A percentile compares a stretch with the other conserved stretches of the same genome.
These are phyloP conservation scores for Colletotrichum sp. DNA, from an alignment of 2,329 filamentous ascomycete genomes.

Conservation along the genomic window DNA sequence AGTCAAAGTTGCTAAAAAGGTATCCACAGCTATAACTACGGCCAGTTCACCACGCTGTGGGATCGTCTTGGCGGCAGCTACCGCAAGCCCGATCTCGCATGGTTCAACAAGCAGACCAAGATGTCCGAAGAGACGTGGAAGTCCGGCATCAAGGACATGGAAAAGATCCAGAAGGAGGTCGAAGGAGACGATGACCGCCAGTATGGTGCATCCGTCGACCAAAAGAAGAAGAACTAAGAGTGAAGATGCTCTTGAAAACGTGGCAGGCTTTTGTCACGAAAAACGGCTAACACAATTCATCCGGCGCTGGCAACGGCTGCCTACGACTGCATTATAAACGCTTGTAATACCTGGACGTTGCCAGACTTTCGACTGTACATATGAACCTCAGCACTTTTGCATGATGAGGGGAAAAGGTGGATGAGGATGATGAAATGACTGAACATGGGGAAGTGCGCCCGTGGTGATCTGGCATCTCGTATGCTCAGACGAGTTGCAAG, in stretches of 20 bases:
- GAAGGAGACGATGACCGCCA: constrained; percentile 26
- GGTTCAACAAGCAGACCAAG: constrained; percentile 74
- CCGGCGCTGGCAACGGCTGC: neutral
- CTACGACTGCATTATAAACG: neutral
- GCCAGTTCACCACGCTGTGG: constrained; percentile 79
- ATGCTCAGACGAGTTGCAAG: neutral
- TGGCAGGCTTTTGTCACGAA: neutral
- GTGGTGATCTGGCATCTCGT: neutral
- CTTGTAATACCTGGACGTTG: constrained; percentile 6
- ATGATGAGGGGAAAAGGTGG: neutral
- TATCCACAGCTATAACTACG: constrained; percentile 74
- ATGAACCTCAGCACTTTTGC: neutral
- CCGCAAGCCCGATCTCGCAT: constrained; percentile 73
- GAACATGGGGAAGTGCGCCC: neutral
- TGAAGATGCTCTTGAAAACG: neutral
- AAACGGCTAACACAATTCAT: neutral
- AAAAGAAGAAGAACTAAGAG: constrained; percentile 24
- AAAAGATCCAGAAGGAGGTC: constrained; percentile 62
- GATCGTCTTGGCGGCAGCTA: constrained; percentile 76
- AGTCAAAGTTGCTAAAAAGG: neutral
- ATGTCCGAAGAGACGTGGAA: constrained; percentile 73
- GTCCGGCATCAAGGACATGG: constrained; percentile 64
- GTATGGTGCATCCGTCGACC: constrained; percentile 21
- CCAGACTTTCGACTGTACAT: constrained; percentile 9
- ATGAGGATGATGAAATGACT: neutral